These are phyloP conservation scores for Trichoderma virens DNA, from an alignment of 495 filamentous ascomycete species.

Conservation along the genomic window DNA sequence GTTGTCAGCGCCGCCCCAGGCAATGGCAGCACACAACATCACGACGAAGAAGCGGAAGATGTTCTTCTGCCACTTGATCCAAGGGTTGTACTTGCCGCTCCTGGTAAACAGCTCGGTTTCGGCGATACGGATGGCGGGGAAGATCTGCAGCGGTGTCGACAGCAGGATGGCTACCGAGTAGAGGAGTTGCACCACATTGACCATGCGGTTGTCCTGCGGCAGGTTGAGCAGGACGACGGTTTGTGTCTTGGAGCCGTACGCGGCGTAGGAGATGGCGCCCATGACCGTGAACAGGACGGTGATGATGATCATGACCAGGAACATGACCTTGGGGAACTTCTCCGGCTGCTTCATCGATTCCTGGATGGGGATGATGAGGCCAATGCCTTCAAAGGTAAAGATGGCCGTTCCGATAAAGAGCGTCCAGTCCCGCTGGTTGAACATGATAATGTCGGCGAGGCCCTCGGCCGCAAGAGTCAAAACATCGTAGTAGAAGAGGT, in stretches of 20 bases:
- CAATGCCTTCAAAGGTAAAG: constrained; percentile 97
- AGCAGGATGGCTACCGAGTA: constrained; percentile 92
- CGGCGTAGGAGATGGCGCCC: constrained; percentile 90
- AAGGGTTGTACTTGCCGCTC: constrained; percentile 91
- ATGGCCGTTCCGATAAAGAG: constrained; percentile 97
- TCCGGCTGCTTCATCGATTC: constrained; percentile 86
- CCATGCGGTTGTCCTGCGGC: constrained; percentile 90
- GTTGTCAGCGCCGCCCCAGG: constrained; percentile 87
- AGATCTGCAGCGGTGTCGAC: constrained; percentile 90
- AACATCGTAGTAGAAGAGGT: constrained; percentile 94
- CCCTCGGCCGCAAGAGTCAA: constrained; percentile 73
- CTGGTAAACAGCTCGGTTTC: constrained; percentile 56
- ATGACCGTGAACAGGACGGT: constrained; percentile 83
- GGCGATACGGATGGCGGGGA: constrained; percentile 84
- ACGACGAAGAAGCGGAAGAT: constrained; percentile 89
- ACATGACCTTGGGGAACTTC: constrained; percentile 82
- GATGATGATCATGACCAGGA: constrained; percentile 87
- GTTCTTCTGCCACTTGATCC: constrained; percentile 99
- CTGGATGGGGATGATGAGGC: constrained; percentile 97
- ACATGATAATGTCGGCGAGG: constrained; percentile 71
- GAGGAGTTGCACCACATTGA: constrained; percentile 91
- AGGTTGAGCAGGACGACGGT: constrained; percentile 94
- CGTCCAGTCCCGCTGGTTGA: constrained; percentile 87
- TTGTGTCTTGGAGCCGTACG: constrained; percentile 88
- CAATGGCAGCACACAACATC: constrained; percentile 72